Evolutionary conservation across 768 basidiomycete species (phyloP).

Genomic region (Sarcomyxa edulis): DNA sequence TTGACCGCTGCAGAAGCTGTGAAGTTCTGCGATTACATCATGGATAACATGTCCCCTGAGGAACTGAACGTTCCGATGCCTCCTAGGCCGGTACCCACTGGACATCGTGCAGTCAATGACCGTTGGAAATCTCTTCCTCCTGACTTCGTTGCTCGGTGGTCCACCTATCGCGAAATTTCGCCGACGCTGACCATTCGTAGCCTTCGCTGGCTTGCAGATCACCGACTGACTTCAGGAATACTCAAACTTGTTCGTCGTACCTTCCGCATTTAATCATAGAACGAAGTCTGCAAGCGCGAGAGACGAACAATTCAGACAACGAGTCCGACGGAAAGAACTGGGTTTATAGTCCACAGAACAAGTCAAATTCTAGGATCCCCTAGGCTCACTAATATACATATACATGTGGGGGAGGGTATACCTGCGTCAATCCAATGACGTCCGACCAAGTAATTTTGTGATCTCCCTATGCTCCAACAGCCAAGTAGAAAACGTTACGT

Average conservation of each 20-base stretch:
- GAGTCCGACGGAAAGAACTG: no score
- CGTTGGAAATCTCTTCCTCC: slow-evolving; percentile 1
- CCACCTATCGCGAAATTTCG: neutral
- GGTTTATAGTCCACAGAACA: no score
- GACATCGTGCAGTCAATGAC: neutral
- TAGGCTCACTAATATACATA: no score
- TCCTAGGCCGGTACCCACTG: neutral
- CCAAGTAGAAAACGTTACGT: slow-evolving; percentile 75
- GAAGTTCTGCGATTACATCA: slow-evolving; percentile 2
- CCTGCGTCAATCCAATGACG: slow-evolving; percentile 56
- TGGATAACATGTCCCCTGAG: neutral
- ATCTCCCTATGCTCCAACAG: slow-evolving; percentile 82
- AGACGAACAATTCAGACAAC: no score
- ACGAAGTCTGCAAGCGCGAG: no score
- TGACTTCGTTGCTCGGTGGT: slow-evolving; percentile 2
- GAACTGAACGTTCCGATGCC: neutral
- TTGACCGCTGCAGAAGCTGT: slow-evolving; percentile 3
- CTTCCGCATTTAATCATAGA: no score
- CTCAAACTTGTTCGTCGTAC: no score
- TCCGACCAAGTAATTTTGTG: slow-evolving; percentile 59
- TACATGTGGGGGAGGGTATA: no score
- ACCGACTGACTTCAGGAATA: no score
- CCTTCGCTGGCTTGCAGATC: slow-evolving; percentile 10
- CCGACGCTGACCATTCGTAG: neutral
- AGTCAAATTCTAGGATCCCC: no score